phyloP scores from a whole-genome alignment of 139 green algal genomes.

The Astrephomene gubernaculifera region DNA sequence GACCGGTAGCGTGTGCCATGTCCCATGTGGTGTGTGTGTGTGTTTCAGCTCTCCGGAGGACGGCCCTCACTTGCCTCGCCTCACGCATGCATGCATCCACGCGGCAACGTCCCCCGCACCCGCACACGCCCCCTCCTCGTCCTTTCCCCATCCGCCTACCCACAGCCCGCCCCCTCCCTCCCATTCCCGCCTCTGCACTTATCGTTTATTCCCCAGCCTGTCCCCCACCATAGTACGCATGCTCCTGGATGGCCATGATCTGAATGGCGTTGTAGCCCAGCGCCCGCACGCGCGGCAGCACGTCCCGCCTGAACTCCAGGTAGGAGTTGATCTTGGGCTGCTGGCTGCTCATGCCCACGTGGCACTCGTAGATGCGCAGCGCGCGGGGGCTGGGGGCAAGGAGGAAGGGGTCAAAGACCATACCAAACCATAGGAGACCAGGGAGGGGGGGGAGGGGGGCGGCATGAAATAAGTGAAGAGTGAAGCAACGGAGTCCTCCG shows the following conservation, averaged over 20 bases:
- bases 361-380: slow-evolving; percentile 98
- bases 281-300: slow-evolving; percentile 92
- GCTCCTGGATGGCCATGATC: slow-evolving; percentile 99
- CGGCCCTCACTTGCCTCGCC: too few species aligned
- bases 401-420: too few species aligned
- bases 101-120: background rate
- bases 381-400: slow-evolving; percentile 69
- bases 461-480: background rate
- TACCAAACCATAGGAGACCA: too few species aligned
- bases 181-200: background rate
- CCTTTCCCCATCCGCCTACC: background rate
- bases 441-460: background rate
- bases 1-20: too few species aligned
- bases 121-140: background rate
- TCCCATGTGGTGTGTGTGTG: too few species aligned
- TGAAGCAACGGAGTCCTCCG: too few species aligned
- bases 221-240: slow-evolving; percentile 74
- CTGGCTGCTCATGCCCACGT: slow-evolving; percentile 95
- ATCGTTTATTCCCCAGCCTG: too few species aligned
- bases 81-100: background rate
- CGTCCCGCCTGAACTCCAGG: slow-evolving; percentile 90
- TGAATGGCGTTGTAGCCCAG: slow-evolving; percentile 98
- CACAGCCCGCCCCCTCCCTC: background rate
- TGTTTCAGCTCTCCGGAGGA: too few species aligned
- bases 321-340: slow-evolving; percentile 93